Base-by-base conservation (phyloP, 257 asterid species). In the Solanum paucissectum region DNA sequence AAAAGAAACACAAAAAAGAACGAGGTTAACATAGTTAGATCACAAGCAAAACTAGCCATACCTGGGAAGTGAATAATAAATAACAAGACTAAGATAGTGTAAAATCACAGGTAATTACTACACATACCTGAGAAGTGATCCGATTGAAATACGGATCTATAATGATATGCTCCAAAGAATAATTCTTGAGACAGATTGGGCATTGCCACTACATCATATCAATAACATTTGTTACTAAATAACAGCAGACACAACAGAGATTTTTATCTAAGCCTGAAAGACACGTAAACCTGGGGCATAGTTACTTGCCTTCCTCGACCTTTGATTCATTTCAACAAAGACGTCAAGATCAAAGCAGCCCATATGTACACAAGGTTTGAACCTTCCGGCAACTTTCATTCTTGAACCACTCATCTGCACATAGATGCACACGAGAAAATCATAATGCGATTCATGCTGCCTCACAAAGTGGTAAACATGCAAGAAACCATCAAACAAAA, bases 191-290 rank as follows among this genome's bases (percentile, higher is more conserved):
- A 94, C 99, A 97, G 89, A 94, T 89, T 87, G 99, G 99, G 73
- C 99, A 97, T 89, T 97, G 99, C 99, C 99, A 97, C 99, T 97
- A 94, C 94, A 97, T 85, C 68, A 86, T 90, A 93, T 77, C 91
- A 85, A 86, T 46, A 88, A 87, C 18, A 83, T 64, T 40, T n/a
- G 72, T 66, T 44, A 66, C 87, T 33, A 85, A 86, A 89, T 76
- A 72, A 84, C 75, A 18, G 75, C 36, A 89, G 81, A 52, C 21
- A 85, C 83, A 86, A 52, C 37, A 49, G 62, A 42, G 37, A 21
- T 76, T 40, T 40, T 77, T 5, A 40, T 38, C 62, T 42, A 64
- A 66, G 60, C 82, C 87, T 40, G 72, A 55, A 9, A 86, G 33
- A 69, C 38, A 44, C 7, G n/a, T n/a, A 49, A 87, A 32, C 32